Percentiles rank a stretch among this genome's conserved stretches.
phyloP scores from a whole-genome alignment of 1,284 basidiomycete species.

The Boletellus deceptivus region DNA sequence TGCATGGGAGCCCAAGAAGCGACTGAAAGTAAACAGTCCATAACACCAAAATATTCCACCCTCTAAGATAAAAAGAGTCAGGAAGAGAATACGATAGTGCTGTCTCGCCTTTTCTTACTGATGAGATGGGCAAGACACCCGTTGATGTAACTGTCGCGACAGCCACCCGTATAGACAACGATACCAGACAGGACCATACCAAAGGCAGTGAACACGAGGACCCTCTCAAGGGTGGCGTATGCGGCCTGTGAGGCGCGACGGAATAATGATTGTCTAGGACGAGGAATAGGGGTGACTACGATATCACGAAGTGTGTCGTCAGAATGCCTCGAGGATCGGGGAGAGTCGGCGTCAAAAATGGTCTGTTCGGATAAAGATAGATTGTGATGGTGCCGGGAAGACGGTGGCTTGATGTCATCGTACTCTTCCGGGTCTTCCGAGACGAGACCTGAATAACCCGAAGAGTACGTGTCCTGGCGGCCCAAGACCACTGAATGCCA shows the following conservation, averaged over 20 bases:
- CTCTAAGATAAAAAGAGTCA: constrained; percentile 45
- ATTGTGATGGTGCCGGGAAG: constrained; percentile 21
- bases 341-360: constrained; percentile 47
- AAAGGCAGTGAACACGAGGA: constrained; percentile 68
- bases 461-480: constrained; percentile 30
- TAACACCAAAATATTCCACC: constrained; percentile 91
- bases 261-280: constrained; percentile 32
- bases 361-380: constrained; percentile 55
- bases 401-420: constrained; percentile 35
- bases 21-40: constrained; percentile 84
- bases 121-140: constrained; percentile 91
- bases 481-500: constrained; percentile 58
- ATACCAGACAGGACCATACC: constrained; percentile 66
- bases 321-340: constrained; percentile 46
- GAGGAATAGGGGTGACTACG: constrained; percentile 18
- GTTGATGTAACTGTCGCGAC: constrained; percentile 73
- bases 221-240: constrained; percentile 59
- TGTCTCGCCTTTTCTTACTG: constrained; percentile 47
- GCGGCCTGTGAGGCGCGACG: constrained; percentile 41
- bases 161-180: constrained; percentile 80
- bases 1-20: constrained; percentile 89
- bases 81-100: constrained; percentile 4
- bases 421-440: constrained; percentile 55
- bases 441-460: constrained; percentile 56
- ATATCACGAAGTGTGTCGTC: constrained; percentile 64